Percentiles rank a stretch among this genome's conserved stretches.
Evolutionary conservation across 139 green algal genomes (phyloP).

Genomic region (Tetraselmis chui): DNA sequence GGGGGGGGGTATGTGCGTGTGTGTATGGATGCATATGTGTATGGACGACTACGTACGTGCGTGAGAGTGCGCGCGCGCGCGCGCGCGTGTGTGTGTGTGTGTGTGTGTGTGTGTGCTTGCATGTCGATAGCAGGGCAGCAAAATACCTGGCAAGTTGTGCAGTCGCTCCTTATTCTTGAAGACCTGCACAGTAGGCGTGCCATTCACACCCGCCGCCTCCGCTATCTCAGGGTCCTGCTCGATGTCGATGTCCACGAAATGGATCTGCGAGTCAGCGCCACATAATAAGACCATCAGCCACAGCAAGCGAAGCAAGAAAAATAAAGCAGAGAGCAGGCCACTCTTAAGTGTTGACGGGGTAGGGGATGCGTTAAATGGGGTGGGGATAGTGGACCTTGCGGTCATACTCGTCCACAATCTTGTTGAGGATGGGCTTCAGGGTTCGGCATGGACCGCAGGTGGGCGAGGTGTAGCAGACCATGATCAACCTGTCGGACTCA

Average conservation of each 20-base stretch:
- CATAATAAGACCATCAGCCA: too few species aligned
- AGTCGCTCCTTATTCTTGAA: conserved; percentile 92
- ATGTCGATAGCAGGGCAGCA: too few species aligned
- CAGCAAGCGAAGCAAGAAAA: too few species aligned
- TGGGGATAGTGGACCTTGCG: conserved; percentile 27
- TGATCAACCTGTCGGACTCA: conserved; percentile 68
- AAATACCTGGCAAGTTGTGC: conserved; percentile 46
- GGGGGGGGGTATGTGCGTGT: too few species aligned
- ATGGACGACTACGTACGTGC: too few species aligned
- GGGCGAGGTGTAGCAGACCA: conserved; percentile 88
- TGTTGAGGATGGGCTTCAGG: conserved; percentile 93
- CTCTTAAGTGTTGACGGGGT: not conserved
- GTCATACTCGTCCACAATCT: conserved; percentile 72
- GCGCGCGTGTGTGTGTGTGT: too few species aligned
- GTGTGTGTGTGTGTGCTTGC: too few species aligned
- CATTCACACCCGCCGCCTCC: conserved; percentile 77
- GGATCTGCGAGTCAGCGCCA: conserved; percentile 29
- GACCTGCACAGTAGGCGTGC: conserved; percentile 89
- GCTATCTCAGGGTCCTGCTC: conserved; percentile 85
- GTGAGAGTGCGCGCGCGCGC: too few species aligned
- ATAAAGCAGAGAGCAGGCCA: not conserved
- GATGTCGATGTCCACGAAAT: conserved; percentile 93
- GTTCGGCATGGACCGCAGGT: conserved; percentile 75
- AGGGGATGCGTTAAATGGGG: not conserved
- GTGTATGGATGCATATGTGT: too few species aligned